Conservation (phyloP, 495 filamentous ascomycete species). For the Xylaria curta region DNA sequence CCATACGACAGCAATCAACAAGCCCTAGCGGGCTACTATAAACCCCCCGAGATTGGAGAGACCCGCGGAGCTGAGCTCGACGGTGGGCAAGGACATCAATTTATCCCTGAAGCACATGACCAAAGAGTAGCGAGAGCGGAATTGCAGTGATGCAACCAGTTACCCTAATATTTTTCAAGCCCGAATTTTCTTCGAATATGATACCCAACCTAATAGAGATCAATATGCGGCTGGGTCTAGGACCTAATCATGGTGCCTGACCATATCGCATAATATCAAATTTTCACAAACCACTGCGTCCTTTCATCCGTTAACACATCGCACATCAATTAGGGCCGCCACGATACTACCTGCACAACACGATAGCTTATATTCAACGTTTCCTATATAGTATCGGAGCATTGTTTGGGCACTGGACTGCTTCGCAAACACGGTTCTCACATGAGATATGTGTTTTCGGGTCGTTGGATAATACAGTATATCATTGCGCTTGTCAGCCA, state of each 20-base stretch:
- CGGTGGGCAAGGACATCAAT: conserved; percentile 23
- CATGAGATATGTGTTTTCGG: not conserved
- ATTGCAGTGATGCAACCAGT: conserved; percentile 28
- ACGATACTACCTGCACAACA: not conserved
- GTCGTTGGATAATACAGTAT: not conserved
- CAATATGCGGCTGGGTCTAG: not conserved
- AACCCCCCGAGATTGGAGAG: conserved; percentile 24
- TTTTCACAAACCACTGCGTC: not conserved
- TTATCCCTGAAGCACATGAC: conserved; percentile 22
- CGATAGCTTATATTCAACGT: not conserved
- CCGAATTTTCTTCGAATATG: not conserved
- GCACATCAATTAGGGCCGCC: not conserved
- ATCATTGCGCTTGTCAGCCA: not conserved
- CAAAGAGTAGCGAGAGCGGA: conserved; percentile 16
- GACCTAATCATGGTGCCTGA: not conserved
- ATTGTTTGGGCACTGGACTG: not conserved
- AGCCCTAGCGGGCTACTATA: conserved; percentile 22
- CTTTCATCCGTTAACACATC: not conserved
- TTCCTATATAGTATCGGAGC: not conserved
- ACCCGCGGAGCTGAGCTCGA: conserved; percentile 27
- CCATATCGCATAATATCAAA: not conserved
- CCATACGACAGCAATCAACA: conserved; percentile 10
- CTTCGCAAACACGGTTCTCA: not conserved
- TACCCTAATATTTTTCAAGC: not conserved
- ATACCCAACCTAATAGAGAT: conserved; percentile 18